A percentile compares a stretch with the other conserved stretches of the same genome.
Evolutionary conservation across 768 basidiomycete genomes (phyloP).

Genomic region (Obba rivulosa): DNA sequence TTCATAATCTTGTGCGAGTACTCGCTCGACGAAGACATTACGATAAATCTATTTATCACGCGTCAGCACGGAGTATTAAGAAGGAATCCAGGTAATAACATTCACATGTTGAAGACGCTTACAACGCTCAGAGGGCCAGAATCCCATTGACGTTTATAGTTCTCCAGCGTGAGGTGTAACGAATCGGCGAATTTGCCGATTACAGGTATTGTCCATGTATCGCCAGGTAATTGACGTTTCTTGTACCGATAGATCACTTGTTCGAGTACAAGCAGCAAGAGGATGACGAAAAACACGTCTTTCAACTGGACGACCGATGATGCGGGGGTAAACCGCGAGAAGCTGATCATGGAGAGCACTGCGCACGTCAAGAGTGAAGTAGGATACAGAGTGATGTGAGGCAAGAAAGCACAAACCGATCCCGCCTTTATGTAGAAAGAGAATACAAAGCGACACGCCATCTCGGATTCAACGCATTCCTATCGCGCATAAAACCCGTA

Average conservation of each 20-base stretch:
- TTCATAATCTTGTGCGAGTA: conserved; percentile 94
- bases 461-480: too few species aligned
- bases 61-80: neutral
- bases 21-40: conserved; percentile 94
- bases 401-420: too few species aligned
- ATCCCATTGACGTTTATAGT: conserved; percentile 90
- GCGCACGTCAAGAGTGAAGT: too few species aligned
- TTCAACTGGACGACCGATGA: too few species aligned
- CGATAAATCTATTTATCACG: conserved; percentile 75
- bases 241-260: conserved; percentile 86
- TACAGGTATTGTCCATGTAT: conserved; percentile 88
- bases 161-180: conserved; percentile 84
- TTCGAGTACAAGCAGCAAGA: conserved; percentile 77
- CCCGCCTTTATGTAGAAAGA: too few species aligned
- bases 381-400: too few species aligned
- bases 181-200: conserved; percentile 97
- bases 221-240: conserved; percentile 84
- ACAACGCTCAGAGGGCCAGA: conserved; percentile 83
- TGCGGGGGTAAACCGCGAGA: too few species aligned
- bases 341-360: too few species aligned
- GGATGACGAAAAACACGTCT: conserved; percentile 38
- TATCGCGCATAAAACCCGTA: too few species aligned
- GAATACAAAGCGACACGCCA: too few species aligned
- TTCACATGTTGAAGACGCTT: conserved; percentile 95
- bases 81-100: neutral